A percentile compares a stretch with the other conserved stretches of the same genome.
Evolutionary conservation across 2,329 filamentous ascomycete genomes (phyloP).

Genomic region (Colletotrichum costaricense): DNA sequence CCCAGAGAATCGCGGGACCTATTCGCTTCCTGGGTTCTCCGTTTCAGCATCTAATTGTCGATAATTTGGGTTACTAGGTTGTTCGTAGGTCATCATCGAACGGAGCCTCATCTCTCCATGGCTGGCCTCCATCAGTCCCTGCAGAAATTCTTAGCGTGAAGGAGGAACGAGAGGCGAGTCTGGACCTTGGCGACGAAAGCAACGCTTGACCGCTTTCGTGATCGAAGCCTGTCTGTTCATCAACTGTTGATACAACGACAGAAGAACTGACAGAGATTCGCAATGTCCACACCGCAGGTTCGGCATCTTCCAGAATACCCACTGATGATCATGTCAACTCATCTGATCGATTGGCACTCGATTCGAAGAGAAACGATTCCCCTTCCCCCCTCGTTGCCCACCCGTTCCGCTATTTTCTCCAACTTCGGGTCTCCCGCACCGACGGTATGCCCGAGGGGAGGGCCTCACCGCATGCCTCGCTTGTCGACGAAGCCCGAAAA

Average conservation of each 20-base stretch:
- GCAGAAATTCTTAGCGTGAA: not conserved
- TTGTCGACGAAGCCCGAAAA: not conserved
- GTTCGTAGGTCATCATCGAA: not conserved
- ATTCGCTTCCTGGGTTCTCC: not conserved
- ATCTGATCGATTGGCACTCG: not conserved
- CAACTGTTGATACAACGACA: not conserved
- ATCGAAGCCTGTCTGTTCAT: not conserved
- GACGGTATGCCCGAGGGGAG: constrained; percentile 1
- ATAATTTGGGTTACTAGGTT: not conserved
- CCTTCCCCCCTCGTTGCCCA: not conserved
- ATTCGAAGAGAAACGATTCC: not conserved
- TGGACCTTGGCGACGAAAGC: not conserved
- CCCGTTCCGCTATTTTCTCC: not conserved
- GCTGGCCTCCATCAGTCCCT: not conserved
- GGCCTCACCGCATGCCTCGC: constrained; percentile 1
- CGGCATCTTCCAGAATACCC: not conserved
- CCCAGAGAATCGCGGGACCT: not conserved
- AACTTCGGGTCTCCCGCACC: not conserved
- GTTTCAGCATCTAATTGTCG: not conserved
- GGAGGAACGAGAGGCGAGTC: not conserved
- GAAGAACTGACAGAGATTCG: not conserved
- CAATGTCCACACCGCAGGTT: constrained; percentile 23
- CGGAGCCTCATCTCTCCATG: not conserved
- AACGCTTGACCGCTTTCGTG: not conserved
- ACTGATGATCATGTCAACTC: not conserved